Conservation (phyloP, 1,139 yeast genomes). For the Pichia sp. region DNA sequence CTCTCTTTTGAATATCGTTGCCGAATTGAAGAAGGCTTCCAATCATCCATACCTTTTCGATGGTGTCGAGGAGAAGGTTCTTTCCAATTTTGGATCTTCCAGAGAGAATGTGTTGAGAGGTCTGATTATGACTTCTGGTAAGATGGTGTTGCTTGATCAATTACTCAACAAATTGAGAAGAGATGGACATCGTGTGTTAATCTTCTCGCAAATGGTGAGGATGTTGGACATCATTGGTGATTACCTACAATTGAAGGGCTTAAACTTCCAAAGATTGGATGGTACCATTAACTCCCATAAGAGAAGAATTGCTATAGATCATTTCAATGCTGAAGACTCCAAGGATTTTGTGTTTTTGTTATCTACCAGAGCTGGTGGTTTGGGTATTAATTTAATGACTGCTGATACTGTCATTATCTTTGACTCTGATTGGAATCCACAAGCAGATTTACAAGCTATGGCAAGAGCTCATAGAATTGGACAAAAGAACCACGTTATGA, state of each 20-base stretch:
- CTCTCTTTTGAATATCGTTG: slow-evolving; percentile 85
- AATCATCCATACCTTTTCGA: slow-evolving; percentile 96
- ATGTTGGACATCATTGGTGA: slow-evolving; percentile 95
- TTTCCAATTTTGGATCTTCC: slow-evolving; percentile 57
- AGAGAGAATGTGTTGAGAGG: slow-evolving; percentile 84
- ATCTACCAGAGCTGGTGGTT: slow-evolving; percentile 97
- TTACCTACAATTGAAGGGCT: slow-evolving; percentile 80
- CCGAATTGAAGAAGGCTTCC: slow-evolving; percentile 92
- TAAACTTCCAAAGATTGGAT: slow-evolving; percentile 85
- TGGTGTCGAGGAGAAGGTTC: slow-evolving; percentile 81
- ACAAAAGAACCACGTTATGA: slow-evolving; percentile 95
- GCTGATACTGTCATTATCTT: slow-evolving; percentile 97
- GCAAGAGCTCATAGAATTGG: slow-evolving; percentile 99
- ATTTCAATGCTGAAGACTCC: slow-evolving; percentile 90
- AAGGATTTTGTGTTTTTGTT: slow-evolving; percentile 86
- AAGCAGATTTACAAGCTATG: slow-evolving; percentile 98
- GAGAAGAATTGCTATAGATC: slow-evolving; percentile 91
- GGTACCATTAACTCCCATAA: slow-evolving; percentile 96
- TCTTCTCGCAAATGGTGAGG: slow-evolving; percentile 95
- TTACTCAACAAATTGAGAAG: slow-evolving; percentile 72
- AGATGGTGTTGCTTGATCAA: slow-evolving; percentile 93
- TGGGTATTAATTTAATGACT: slow-evolving; percentile 96
- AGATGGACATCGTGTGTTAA: slow-evolving; percentile 94
- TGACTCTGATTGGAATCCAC: slow-evolving; percentile 99
- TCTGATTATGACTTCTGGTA: slow-evolving; percentile 94